Base-by-base conservation (phyloP, 2,329 filamentous ascomycete species). In the Apiospora sp. region DNA sequence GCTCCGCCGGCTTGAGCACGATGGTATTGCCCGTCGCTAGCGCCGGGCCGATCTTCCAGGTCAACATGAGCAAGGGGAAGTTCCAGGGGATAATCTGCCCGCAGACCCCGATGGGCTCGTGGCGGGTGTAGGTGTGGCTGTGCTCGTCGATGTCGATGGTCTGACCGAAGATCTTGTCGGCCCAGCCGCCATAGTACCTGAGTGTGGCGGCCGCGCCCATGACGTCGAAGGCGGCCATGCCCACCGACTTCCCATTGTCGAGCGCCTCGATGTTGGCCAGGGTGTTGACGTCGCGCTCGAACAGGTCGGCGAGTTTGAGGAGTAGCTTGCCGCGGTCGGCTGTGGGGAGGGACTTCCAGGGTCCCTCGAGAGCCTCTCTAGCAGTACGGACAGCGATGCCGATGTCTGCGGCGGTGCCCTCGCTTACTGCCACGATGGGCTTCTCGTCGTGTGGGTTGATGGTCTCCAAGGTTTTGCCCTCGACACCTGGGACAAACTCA, bases 21-120 rank as follows among this genome's bases (percentile, higher is more conserved):
- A 94, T 80, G 5, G 87, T 89, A 88, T 94, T 94, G 79, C 93
- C 92, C 51, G 90, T 90, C 76, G 92, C 91, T 78, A 94, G 85
- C 61, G 92, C 92, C 69, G 92, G 92, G 73, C 88, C 92, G 75
- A 94, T 91, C 90, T 97, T 97, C 94, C 94, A 96, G 71, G 89
- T 88, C 81, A 88, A 88, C 93, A 95, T 95, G 80, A 93, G 89
- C 64, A 96, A 86, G 10, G 93, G 93, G 86, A 94, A 96, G 87
- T 95, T 96, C 93, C 93, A 95, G 74, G 94, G 94, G 78, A 96
- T 96, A 80, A 96, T 95, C 83, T 96, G 94, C 80, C 92, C 94
- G 82, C 94, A 95, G 73, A 95, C 92, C 82, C 93, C 93, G 81
- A 89, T 86, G 12, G 94, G 93, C 87, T 97, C 94, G 77, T 91